Base-by-base conservation (phyloP, 371 early-diverging fungal species). In the Thermomucor indicae-seudaticae region DNA sequence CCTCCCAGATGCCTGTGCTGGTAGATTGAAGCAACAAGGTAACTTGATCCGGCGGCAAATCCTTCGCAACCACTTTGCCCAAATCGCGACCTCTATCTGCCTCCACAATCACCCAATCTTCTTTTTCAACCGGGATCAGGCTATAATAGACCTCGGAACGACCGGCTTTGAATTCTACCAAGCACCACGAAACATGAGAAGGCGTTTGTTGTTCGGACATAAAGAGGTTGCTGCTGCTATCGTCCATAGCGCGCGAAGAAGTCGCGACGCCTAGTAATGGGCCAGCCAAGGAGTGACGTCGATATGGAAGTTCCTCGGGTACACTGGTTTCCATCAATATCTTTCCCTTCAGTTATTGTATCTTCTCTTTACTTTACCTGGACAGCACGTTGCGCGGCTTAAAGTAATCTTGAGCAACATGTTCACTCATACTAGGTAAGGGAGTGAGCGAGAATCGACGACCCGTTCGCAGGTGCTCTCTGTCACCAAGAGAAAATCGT, bases 71-170 rank as follows among this genome's bases (percentile, higher is more conserved):
- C 19, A 96, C 84, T 51, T 86, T 84, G 10, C 98, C 98, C 17
- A 97, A 64, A 66, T 97, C 98, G 42, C 92, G 89, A 12, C 97
- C 98, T 25, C 98, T 85, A 58, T 97, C 98, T 1, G 94, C 98
- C 65, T 97, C 96, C 0, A 96, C 95, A 62, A 97, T 91, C 5
- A 92, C 95, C 61, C 61, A 61, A 40, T 61, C 61, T 12, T 61
- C 56, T 12, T 47, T 55, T 25, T 55, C 53, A 14, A 61, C 61
- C 2, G 54, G 52, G 16, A 58, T 84, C 49, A 10, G 53, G 35
- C 47, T 68, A 41, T 6, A 68, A 20, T 60, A 92, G 34, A 83
- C 73, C 52, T 92, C 93, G 20, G 77, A 82, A 16, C 92, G 78
- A 12, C 89, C 88, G 16, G 85, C 85, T 56, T 92, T 94, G 65